These are phyloP conservation scores for Salix viminalis DNA, from an alignment of 345 rosid species.

Conservation along the genomic window DNA sequence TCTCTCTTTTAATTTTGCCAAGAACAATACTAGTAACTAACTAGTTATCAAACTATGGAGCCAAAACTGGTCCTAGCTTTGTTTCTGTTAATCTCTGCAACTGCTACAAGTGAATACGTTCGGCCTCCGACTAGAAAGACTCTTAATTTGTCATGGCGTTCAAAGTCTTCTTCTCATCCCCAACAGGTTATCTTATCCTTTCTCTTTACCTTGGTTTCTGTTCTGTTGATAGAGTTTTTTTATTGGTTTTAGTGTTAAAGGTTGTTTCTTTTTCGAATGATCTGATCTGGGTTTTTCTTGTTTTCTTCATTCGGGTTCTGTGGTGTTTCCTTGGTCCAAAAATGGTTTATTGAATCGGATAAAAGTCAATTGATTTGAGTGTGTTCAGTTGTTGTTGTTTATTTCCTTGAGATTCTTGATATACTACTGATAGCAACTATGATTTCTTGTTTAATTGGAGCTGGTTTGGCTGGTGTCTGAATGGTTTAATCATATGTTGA, in stretches of 20 bases:
- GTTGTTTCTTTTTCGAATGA: conserved; percentile 6
- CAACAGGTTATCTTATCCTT: conserved; percentile 51
- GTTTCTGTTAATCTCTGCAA: conserved; percentile 26
- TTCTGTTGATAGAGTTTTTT: not conserved
- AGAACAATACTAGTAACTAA: not conserved
- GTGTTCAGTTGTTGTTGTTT: not conserved
- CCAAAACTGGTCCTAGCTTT: not conserved
- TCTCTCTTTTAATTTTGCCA: not conserved
- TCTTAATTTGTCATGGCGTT: conserved; percentile 60
- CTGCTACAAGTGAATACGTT: conserved; percentile 50
- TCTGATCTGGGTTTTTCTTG: conserved; percentile 21
- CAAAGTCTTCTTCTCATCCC: conserved; percentile 48
- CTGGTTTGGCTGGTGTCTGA: not conserved
- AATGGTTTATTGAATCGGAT: not conserved
- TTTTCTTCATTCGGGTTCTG: not conserved
- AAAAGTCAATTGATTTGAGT: not conserved
- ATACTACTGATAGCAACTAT: not conserved
- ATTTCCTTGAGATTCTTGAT: not conserved
- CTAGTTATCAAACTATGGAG: conserved; percentile 8
- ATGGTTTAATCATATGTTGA: not conserved
- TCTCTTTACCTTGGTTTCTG: not conserved
- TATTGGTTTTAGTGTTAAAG: not conserved
- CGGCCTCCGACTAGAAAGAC: conserved; percentile 76
- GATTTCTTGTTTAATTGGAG: not conserved
- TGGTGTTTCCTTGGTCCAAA: not conserved